A percentile compares a stretch with the other conserved stretches of the same genome.
Conservation (phyloP, 768 basidiomycete species). For the Hydnomerulius pinastri region DNA sequence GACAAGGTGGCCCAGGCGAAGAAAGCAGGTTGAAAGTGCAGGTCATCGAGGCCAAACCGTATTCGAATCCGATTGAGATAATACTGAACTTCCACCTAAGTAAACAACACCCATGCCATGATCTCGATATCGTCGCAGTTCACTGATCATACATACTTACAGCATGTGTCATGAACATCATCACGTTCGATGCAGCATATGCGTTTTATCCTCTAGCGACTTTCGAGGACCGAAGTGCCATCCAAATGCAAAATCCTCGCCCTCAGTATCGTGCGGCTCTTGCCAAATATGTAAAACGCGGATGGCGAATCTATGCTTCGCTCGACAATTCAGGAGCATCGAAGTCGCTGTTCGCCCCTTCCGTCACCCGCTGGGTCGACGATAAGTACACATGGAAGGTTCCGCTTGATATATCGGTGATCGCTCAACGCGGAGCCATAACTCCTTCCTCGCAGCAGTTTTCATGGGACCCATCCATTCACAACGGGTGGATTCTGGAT, state of each 20-base stretch:
- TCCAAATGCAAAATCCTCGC: slow-evolving; percentile 18
- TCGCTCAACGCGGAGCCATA: slow-evolving; percentile 1
- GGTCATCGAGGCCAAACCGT: slow-evolving; percentile 34
- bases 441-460: slow-evolving; percentile 1
- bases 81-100: slow-evolving; percentile 47
- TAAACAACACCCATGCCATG: too few species aligned
- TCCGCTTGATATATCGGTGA: slow-evolving; percentile 15
- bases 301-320: slow-evolving; percentile 30
- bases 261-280: slow-evolving; percentile 9
- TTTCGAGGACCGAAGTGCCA: slow-evolving; percentile 31
- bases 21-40: slow-evolving; percentile 35
- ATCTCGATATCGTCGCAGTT: too few species aligned
- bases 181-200: slow-evolving; percentile 39
- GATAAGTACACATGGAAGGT: slow-evolving; percentile 31
- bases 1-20: neutral
- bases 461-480: slow-evolving; percentile 8
- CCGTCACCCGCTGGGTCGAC: slow-evolving; percentile 25
- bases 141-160: too few species aligned
- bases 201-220: slow-evolving; percentile 41
- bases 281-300: slow-evolving; percentile 36
- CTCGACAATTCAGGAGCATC: neutral
- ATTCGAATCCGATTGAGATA: slow-evolving; percentile 32
- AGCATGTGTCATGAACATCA: slow-evolving; percentile 48
- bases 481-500: slow-evolving; percentile 6
- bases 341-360: slow-evolving; percentile 15